Conservation (phyloP, 352 stramenopile species). For the Phytopythium oedochilum region DNA sequence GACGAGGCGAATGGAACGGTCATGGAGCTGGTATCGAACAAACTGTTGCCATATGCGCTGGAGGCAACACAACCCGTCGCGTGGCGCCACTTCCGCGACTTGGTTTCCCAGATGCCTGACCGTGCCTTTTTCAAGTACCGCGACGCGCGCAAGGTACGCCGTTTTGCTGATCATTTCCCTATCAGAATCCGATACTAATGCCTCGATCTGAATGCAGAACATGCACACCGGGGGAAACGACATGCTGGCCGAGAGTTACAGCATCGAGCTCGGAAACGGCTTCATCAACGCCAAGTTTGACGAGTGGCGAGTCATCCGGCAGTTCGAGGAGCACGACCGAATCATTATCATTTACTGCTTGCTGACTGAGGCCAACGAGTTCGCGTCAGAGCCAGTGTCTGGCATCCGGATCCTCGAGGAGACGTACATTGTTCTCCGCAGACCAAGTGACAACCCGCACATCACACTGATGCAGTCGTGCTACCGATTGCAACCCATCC, state of each 20-base stretch:
- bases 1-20: constrained; percentile 6
- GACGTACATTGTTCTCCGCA: not conserved
- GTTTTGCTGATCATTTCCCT: constrained; percentile 23
- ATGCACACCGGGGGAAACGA: not conserved
- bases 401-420: not conserved
- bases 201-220: not conserved
- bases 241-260: not conserved
- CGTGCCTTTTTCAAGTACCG: constrained; percentile 28
- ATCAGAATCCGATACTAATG: too few species aligned
- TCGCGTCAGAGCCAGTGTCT: not conserved
- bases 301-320: not conserved
- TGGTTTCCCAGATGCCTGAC: not conserved
- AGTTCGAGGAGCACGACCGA: not conserved
- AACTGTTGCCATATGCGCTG: constrained; percentile 19
- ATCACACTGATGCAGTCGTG: not conserved
- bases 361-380: not conserved
- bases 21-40: constrained; percentile 21
- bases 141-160: constrained; percentile 43
- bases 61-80: constrained; percentile 6
- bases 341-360: not conserved
- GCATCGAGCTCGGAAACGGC: not conserved
- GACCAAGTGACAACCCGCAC: not conserved
- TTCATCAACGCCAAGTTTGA: not conserved
- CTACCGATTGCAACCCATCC: not conserved
- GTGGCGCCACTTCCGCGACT: constrained; percentile 18